Evolutionary conservation across 306 rosid species (phyloP).

Genomic region (Senna siamea): DNA sequence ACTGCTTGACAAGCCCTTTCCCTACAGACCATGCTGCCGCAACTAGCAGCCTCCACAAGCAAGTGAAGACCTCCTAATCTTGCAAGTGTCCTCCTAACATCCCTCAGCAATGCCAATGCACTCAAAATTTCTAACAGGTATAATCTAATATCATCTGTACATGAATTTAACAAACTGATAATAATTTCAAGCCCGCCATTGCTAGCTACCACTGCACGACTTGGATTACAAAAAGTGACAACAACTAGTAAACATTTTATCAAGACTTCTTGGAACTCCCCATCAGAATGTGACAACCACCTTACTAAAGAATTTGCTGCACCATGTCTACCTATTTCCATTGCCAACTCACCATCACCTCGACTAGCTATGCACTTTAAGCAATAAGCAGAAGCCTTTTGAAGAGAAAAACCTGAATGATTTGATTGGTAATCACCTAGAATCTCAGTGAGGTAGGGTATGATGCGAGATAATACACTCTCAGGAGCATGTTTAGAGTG

Average conservation of each 20-base stretch:
- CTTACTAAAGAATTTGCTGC: slow-evolving; percentile 35
- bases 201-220: slow-evolving; percentile 41
- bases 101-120: slow-evolving; percentile 44
- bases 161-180: slow-evolving; percentile 39
- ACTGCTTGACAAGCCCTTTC: slow-evolving; percentile 59
- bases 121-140: slow-evolving; percentile 59
- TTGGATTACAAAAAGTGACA: slow-evolving; percentile 43
- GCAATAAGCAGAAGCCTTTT: slow-evolving; percentile 54
- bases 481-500: slow-evolving; percentile 47
- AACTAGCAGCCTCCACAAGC: slow-evolving; percentile 56
- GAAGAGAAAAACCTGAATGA: slow-evolving; percentile 38
- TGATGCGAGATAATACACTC: slow-evolving; percentile 34
- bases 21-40: slow-evolving; percentile 54
- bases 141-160: neutral
- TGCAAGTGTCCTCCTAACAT: slow-evolving; percentile 47
- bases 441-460: slow-evolving; percentile 47
- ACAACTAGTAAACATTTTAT: slow-evolving; percentile 46
- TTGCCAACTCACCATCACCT: slow-evolving; percentile 47
- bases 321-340: slow-evolving; percentile 42
- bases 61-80: slow-evolving; percentile 41
- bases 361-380: slow-evolving; percentile 50
- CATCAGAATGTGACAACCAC: slow-evolving; percentile 45
- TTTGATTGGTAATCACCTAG: slow-evolving; percentile 35
- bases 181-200: slow-evolving; percentile 45
- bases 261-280: slow-evolving; percentile 39